A percentile compares a stretch with the other conserved stretches of the same genome.
phyloP scores from a whole-genome alignment of 768 basidiomycete species.

The Rhodotorula paludigena region DNA sequence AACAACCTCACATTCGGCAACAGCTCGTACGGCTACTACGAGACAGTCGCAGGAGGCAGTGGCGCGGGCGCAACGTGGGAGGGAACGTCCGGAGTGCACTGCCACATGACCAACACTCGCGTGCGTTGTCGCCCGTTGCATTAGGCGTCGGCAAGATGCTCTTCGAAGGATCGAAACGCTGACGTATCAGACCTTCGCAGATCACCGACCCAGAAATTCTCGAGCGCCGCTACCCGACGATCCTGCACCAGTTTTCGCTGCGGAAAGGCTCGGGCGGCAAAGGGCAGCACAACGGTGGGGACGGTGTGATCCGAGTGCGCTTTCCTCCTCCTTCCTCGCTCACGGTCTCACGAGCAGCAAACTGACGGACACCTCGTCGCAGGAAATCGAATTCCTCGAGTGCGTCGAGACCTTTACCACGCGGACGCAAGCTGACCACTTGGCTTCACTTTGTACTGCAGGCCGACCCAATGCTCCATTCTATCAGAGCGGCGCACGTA shows the following conservation, averaged over 20 bases:
- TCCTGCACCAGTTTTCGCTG: constrained; percentile 67
- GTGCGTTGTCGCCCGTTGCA: background rate
- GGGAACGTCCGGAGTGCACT: constrained; percentile 73
- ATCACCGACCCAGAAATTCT: constrained; percentile 84
- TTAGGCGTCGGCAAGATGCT: too few relatives aligned
- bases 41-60: constrained; percentile 82
- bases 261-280: constrained; percentile 37
- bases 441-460: background rate
- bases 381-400: constrained; percentile 71
- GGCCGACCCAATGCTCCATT: constrained; percentile 79
- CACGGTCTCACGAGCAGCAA: background rate
- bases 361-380: too few relatives aligned
- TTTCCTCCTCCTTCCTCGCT: background rate
- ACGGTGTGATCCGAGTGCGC: constrained; percentile 63
- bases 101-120: background rate
- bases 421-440: background rate
- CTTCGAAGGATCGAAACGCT: background rate
- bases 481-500: constrained; percentile 79
- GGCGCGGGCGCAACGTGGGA: constrained; percentile 87
- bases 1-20: constrained; percentile 30
- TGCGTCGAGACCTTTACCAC: background rate
- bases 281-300: constrained; percentile 60
- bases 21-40: constrained; percentile 32
- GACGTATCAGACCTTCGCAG: constrained; percentile 49
- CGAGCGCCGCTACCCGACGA: constrained; percentile 84